These are phyloP conservation scores for Penicillium robsamsonii DNA, from an alignment of 495 filamentous ascomycete species.

Conservation along the genomic window DNA sequence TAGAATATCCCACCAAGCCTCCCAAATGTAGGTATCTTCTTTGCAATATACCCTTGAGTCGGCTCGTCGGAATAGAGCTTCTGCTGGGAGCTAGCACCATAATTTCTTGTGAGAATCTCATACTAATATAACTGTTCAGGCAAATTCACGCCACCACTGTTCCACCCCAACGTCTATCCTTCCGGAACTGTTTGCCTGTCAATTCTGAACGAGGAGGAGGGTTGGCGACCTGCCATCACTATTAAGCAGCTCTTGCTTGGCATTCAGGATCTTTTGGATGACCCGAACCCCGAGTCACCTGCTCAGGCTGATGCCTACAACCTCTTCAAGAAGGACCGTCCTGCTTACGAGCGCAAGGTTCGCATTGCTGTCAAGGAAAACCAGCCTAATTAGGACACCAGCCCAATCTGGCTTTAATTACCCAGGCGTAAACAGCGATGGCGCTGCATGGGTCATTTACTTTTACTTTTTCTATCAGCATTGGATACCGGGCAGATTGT, in stretches of 20 bases:
- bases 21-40: constrained; percentile 76
- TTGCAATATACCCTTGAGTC: background rate
- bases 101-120: constrained; percentile 1
- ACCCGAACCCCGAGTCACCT: constrained; percentile 95
- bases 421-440: constrained; percentile 5
- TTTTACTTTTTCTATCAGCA: constrained; percentile 20
- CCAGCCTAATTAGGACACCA: constrained; percentile 55
- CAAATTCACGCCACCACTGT: constrained; percentile 95
- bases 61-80: too few species aligned
- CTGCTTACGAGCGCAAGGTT: constrained; percentile 84
- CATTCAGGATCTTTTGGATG: constrained; percentile 91
- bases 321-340: constrained; percentile 86
- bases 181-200: constrained; percentile 97
- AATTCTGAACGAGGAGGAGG: constrained; percentile 98
- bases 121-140: constrained; percentile 49
- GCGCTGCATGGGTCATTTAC: constrained; percentile 9
- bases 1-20: constrained; percentile 98
- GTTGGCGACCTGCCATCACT: constrained; percentile 97
- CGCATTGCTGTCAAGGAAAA: constrained; percentile 85
- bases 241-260: constrained; percentile 96
- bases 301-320: constrained; percentile 98
- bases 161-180: constrained; percentile 98
- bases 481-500: constrained; percentile 3
- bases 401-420: constrained; percentile 3
- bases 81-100: background rate